phyloP scores from a whole-genome alignment of 2,329 filamentous ascomycete genomes.

The Leptographium radiaticola region DNA sequence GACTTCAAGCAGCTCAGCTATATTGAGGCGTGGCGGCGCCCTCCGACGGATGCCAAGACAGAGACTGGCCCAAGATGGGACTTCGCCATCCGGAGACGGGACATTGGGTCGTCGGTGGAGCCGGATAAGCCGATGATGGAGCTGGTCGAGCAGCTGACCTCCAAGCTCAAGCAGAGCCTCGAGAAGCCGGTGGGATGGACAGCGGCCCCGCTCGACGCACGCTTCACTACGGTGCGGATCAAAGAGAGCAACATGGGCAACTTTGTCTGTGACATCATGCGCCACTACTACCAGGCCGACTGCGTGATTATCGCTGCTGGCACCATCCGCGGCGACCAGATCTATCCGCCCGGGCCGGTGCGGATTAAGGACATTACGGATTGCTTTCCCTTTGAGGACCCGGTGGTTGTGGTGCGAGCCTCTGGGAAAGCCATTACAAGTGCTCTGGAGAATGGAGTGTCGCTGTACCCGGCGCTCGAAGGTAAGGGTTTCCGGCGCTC shows the following conservation, averaged over 20 bases:
- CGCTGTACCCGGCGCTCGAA: constrained; percentile 69
- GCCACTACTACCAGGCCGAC: constrained; percentile 66
- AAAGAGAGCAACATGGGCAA: constrained; percentile 78
- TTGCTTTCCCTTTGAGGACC: constrained; percentile 88
- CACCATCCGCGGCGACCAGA: constrained; percentile 77
- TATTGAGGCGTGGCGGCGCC: constrained; percentile 57
- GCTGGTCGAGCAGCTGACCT: constrained; percentile 56
- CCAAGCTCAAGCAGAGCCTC: constrained; percentile 60
- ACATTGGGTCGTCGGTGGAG: constrained; percentile 56
- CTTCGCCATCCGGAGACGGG: constrained; percentile 62
- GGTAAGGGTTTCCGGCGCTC: constrained; percentile 23
- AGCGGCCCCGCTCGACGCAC: constrained; percentile 66
- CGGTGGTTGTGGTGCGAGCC: constrained; percentile 63
- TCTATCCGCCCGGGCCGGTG: constrained; percentile 71
- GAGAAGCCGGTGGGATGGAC: constrained; percentile 79
- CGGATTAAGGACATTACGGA: constrained; percentile 71
- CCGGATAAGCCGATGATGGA: constrained; percentile 47
- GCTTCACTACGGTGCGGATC: constrained; percentile 69
- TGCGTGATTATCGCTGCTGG: constrained; percentile 76
- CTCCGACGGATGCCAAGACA: constrained; percentile 21
- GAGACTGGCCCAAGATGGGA: constrained; percentile 46
- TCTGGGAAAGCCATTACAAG: constrained; percentile 59
- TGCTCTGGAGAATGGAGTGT: constrained; percentile 77
- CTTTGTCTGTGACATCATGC: constrained; percentile 86
- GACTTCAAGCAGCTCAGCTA: constrained; percentile 92